Evolutionary conservation across 2,329 filamentous ascomycete species (phyloP).

Genomic region (Incumbomyces lentus): DNA sequence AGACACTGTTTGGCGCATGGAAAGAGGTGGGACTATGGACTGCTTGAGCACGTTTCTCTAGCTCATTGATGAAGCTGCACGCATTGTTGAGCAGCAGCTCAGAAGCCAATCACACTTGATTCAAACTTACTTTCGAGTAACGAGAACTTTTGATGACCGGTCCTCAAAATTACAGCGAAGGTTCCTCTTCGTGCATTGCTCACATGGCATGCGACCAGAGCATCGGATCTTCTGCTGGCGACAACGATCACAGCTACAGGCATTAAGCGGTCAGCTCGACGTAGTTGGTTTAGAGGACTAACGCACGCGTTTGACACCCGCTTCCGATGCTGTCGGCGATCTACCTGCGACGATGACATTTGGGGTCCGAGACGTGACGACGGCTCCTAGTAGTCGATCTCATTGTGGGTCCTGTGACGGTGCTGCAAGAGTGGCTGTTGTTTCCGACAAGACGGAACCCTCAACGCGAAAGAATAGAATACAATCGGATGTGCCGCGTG

Average conservation of each 20-base stretch:
- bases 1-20: not conserved
- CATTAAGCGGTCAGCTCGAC: conserved; percentile 2
- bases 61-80: conserved; percentile 28
- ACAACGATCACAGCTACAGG: conserved; percentile 33
- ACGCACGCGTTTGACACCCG: conserved; percentile 27
- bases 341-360: not conserved
- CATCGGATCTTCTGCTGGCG: conserved; percentile 39
- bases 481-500: too few species aligned
- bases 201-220: conserved; percentile 34
- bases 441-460: too few species aligned
- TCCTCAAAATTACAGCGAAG: conserved; percentile 36
- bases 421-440: too few species aligned
- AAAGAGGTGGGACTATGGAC: not conserved
- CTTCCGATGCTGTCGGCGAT: conserved; percentile 15
- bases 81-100: conserved; percentile 5
- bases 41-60: conserved; percentile 14
- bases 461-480: too few species aligned
- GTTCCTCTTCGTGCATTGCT: conserved; percentile 36
- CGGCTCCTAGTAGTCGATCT: not conserved
- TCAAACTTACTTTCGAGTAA: conserved; percentile 36
- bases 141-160: conserved; percentile 40
- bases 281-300: not conserved
- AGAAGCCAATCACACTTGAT: conserved; percentile 6
- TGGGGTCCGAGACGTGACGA: not conserved
- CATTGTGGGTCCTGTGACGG: too few species aligned